Evolutionary conservation across 225 moss, liverwort and hornwort species (phyloP).

Genomic region (Physcomitrellopsis africana): DNA sequence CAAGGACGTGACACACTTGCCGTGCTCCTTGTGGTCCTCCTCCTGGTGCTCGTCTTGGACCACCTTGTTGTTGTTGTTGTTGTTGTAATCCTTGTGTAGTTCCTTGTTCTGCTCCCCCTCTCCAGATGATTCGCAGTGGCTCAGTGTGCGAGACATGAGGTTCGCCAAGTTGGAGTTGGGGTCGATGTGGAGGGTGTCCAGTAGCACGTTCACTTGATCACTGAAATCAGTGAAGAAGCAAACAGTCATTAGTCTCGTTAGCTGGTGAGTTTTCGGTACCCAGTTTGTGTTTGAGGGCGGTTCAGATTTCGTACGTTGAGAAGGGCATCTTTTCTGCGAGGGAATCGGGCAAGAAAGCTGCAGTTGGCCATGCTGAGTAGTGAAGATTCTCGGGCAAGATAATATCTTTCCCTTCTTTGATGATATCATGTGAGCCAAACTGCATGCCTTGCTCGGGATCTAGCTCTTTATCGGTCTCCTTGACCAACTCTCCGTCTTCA

Average conservation of each 20-base stretch:
- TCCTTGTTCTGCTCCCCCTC: neutral
- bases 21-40: neutral
- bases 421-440: slow-evolving; percentile 14
- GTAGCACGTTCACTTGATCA: slow-evolving; percentile 26
- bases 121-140: slow-evolving; percentile 8
- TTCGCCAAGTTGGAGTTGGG: slow-evolving; percentile 31
- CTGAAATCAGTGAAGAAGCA: slow-evolving; percentile 1
- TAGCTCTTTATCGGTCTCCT: neutral
- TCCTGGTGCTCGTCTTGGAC: neutral
- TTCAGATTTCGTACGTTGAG: slow-evolving; percentile 12
- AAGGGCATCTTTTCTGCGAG: slow-evolving; percentile 34
- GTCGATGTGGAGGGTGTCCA: slow-evolving; percentile 30
- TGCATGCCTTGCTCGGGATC: neutral
- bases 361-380: neutral
- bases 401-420: neutral
- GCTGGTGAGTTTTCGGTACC: neutral
- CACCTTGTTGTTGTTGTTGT: rapidly evolving
- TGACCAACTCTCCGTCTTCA: neutral
- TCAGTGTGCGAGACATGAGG: slow-evolving; percentile 32
- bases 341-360: slow-evolving; percentile 28
- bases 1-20: slow-evolving; percentile 36
- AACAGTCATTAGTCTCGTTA: neutral
- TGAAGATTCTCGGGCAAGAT: neutral
- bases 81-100: neutral
- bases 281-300: neutral